Evolutionary conservation across 805 yeast species (phyloP), one percentile per base, ranked within the genome.

Genomic region (Candida gorgasii): DNA sequence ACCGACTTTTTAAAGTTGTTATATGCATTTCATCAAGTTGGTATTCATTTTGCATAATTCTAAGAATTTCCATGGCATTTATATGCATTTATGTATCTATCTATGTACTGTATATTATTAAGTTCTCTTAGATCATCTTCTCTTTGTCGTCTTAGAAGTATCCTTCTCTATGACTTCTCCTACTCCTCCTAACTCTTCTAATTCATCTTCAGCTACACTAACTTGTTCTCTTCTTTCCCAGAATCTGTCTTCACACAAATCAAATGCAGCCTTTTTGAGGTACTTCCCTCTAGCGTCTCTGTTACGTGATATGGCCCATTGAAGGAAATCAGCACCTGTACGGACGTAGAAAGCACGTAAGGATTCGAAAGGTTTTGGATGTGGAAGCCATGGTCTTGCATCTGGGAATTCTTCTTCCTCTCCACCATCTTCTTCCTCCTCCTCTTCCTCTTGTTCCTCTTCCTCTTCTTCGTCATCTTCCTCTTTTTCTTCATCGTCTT

Each of bases 191-290:
- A 86, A 58, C 53, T 89, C 96, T 63, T 92, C 97, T 53, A 87
- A 66, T 58, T 82, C 80, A 53, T 92, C 98, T 66, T 92, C 99
- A 39, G 87, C 86, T 30, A 80, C 76, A 60, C 95, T 82, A 17
- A 92, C 83, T 55, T 83, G 92, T 54, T 92, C 98, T 67, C 97
- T 82, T 69, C 98, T 85, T 61, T 92, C 98, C 98, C 98, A 92
- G 93, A 96, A 92, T 68, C 99, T 80, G 51, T 85, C 92, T 64
- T 90, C 96, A 61, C 93, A 85, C 47, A 92, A 66, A 48, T 89
- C 97, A 59, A 92, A 92, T 0, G 97, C 84, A 33, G 87, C 85
- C 42, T 84, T 83, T 67, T 92, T 90, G 62, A 92, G 75, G 56
- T 86, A 84, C 61, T 92, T 92, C 41, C 97, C 98, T 55, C 95